Percentiles rank a stretch among this genome's conserved stretches.
These are phyloP conservation scores for Scedosporium aurantiacum DNA, from an alignment of 2,329 filamentous ascomycete genomes.

Conservation along the genomic window DNA sequence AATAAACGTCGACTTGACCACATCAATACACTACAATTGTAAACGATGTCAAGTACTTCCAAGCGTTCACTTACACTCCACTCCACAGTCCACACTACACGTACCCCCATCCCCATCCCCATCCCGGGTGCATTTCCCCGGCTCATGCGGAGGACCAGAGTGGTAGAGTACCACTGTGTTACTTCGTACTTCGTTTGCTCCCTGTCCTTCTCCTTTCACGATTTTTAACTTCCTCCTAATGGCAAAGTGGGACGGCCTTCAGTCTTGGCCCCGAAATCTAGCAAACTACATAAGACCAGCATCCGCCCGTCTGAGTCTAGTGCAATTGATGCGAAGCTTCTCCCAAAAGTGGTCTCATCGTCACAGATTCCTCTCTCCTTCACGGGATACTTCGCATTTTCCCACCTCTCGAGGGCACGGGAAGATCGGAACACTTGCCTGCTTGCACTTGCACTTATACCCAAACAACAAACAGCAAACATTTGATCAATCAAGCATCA, in stretches of 20 bases:
- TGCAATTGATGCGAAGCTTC: neutral
- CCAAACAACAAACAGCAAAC: neutral
- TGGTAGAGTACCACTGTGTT: neutral
- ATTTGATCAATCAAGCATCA: neutral
- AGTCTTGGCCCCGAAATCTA: neutral
- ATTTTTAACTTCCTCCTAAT: neutral
- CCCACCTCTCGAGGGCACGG: neutral
- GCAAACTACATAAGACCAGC: slow-evolving; percentile 3
- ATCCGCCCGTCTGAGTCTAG: neutral
- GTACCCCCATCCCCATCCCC: neutral
- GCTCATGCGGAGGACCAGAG: neutral
- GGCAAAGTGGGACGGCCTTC: neutral
- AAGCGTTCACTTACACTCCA: too few relatives aligned
- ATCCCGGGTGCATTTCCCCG: neutral
- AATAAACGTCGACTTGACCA: neutral
- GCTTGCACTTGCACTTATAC: neutral
- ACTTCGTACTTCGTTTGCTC: neutral
- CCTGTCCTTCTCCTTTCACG: neutral
- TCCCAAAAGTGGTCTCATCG: slow-evolving; percentile 1
- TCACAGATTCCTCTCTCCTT: neutral
- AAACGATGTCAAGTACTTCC: too few relatives aligned
- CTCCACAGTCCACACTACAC: neutral
- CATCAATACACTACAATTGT: neutral
- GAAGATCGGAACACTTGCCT: neutral
- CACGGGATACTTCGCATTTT: neutral